Base-by-base conservation (phyloP, 1,139 yeast genomes). In the Arxiozyma slooffiae region DNA sequence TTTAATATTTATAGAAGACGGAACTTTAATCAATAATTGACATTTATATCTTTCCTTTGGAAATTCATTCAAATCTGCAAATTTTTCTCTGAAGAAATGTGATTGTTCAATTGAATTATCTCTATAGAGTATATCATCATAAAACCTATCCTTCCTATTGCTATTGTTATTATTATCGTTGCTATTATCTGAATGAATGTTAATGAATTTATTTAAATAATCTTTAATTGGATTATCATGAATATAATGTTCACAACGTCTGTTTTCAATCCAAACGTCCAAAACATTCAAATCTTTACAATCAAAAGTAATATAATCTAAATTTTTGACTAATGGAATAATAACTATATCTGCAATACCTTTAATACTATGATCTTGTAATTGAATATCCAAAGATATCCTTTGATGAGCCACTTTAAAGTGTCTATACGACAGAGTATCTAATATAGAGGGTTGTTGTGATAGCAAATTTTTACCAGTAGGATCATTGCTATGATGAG, bases 291-390 rank as follows among this genome's bases (percentile, higher is more conserved):
- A 77, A 53, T 87, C 90, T 52, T 96, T 79, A 56, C 95, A 87
- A 65, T 92, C 97, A 50, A 92, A 71, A 50, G 79, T 78, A 36
- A 92, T 73, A 16, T 73, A 71, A 50, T 78, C 79, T 44, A 90
- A 69, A 1, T 72, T 66, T 11, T 79, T 77, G 20, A 82, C 79
- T 2, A 81, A 71, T 0, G 97, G 97, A 22, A 86, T 71, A 16
- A 90, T 72, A 1, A 94, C 84, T 38, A 92, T 70, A 63, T 89
- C 97, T 0, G 97, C 88, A 58, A 79, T 76, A 16, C 97, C 98
- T n/a, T 68, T 67, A 11, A 82, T 67, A 22, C 67, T 61, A 52
- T 77, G 76, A 41, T 71, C 68, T 21, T 81, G 75, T 42, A 85
- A 67, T 63, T 84, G 88, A 4, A 85, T 77, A 63, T 84, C 90